phyloP scores from a whole-genome alignment of 352 stramenopile genomes.

The Globisporangium rhizosaccharum region DNA sequence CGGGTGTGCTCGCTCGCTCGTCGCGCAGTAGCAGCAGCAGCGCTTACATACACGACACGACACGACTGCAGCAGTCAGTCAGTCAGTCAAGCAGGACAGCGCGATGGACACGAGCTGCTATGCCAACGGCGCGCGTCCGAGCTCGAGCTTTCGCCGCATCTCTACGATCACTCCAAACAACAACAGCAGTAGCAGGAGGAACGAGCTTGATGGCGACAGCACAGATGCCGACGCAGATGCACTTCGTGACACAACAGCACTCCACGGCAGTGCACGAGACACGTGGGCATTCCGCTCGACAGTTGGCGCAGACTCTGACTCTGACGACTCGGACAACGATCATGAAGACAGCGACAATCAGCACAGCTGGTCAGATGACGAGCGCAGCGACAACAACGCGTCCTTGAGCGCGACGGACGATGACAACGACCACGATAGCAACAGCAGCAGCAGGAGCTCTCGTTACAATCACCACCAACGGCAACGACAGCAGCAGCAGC shows the following conservation, averaged over 20 bases:
- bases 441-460: neutral
- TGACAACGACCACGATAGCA: neutral
- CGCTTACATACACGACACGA: no score
- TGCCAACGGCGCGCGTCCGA: neutral
- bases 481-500: neutral
- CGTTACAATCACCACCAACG: no score
- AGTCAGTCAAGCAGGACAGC: no score
- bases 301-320: constrained; percentile 29
- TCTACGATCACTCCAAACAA: neutral
- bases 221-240: neutral
- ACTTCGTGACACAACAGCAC: neutral
- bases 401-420: neutral
- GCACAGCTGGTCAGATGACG: constrained; percentile 6
- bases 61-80: no score
- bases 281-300: constrained; percentile 57
- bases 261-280: constrained; percentile 15
- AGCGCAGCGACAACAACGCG: neutral
- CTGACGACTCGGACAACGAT: constrained; percentile 7
- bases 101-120: neutral
- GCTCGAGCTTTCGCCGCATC: no score
- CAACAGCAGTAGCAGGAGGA: neutral
- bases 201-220: neutral
- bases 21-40: no score
- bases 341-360: neutral
- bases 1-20: no score